These are phyloP conservation scores for Periconia sp. DNA, from an alignment of 2,329 filamentous ascomycete species.

Conservation along the genomic window DNA sequence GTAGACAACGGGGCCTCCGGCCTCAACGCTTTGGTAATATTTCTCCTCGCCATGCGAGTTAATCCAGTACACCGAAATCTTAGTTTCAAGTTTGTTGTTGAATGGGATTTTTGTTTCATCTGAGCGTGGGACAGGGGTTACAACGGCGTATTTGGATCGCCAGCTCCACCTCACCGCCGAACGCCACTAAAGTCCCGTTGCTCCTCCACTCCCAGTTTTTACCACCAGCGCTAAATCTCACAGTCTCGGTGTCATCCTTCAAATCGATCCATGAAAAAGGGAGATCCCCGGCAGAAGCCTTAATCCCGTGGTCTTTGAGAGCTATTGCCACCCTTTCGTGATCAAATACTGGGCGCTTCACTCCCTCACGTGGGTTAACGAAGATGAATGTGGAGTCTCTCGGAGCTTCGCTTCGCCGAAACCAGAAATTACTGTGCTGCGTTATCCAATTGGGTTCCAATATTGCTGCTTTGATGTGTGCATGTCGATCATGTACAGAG, in stretches of 20 bases:
- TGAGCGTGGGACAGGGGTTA: slow-evolving; percentile 2
- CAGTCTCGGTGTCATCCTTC: slow-evolving; percentile 4
- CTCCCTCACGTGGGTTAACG: slow-evolving; percentile 11
- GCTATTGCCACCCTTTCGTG: slow-evolving; percentile 14
- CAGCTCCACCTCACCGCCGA: slow-evolving; percentile 8
- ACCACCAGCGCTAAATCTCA: slow-evolving; percentile 17
- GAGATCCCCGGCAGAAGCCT: slow-evolving; percentile 12
- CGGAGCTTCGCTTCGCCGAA: slow-evolving; percentile 2
- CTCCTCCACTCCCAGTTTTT: slow-evolving; percentile 16
- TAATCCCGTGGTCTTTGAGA: slow-evolving; percentile 9
- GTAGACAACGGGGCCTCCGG: slow-evolving; percentile 20
- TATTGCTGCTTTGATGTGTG: slow-evolving; percentile 2
- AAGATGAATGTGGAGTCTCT: slow-evolving; percentile 10
- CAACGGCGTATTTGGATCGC: slow-evolving; percentile 1
- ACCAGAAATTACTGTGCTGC: slow-evolving; percentile 14
- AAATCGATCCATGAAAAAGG: slow-evolving; percentile 17
- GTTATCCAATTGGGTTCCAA: slow-evolving; percentile 12
- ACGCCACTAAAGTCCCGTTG: slow-evolving; percentile 6
- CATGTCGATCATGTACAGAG: slow-evolving; percentile 5
- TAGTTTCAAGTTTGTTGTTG: slow-evolving; percentile 3
- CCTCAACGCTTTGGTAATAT: slow-evolving; percentile 12
- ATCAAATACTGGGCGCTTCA: slow-evolving; percentile 16
- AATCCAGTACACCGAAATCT: slow-evolving; percentile 15
- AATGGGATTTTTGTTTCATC: slow-evolving; percentile 9
- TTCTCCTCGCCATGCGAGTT: slow-evolving; percentile 5